A percentile compares a stretch with the other conserved stretches of the same genome.
phyloP scores from a whole-genome alignment of 495 filamentous ascomycete species.

The Penicillium goetzii region DNA sequence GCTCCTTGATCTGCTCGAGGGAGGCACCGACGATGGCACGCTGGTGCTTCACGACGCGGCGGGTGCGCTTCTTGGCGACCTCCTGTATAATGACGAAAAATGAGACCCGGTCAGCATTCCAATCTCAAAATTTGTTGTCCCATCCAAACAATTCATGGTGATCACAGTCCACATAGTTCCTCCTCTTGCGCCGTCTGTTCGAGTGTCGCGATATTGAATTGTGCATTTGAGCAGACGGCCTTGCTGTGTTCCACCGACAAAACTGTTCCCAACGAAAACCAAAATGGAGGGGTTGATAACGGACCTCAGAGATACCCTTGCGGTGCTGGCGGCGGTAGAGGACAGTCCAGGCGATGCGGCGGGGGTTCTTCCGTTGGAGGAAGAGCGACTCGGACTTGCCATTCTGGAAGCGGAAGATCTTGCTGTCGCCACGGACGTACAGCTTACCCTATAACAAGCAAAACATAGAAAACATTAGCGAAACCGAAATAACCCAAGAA shows the following conservation, averaged over 20 bases:
- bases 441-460: slow-evolving; percentile 80
- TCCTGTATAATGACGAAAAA: slow-evolving; percentile 65
- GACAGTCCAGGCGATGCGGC: slow-evolving; percentile 97
- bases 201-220: slow-evolving; percentile 11
- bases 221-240: slow-evolving; percentile 10
- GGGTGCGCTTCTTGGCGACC: slow-evolving; percentile 98
- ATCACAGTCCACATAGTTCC: slow-evolving; percentile 14
- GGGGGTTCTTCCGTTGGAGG: slow-evolving; percentile 99
- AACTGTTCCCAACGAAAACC: slow-evolving; percentile 25
- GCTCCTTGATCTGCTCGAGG: slow-evolving; percentile 99
- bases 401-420: slow-evolving; percentile 99
- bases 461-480: slow-evolving; percentile 40
- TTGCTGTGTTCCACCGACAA: slow-evolving; percentile 18
- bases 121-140: slow-evolving; percentile 11
- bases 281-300: slow-evolving; percentile 42
- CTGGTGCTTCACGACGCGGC: slow-evolving; percentile 97
- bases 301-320: slow-evolving; percentile 99
- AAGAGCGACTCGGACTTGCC: slow-evolving; percentile 99
- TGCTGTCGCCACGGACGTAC: slow-evolving; percentile 99
- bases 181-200: slow-evolving; percentile 27
- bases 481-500: slow-evolving; percentile 7
- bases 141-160: slow-evolving; percentile 12
- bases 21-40: slow-evolving; percentile 98
- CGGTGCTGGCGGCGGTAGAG: slow-evolving; percentile 98
- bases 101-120: slow-evolving; percentile 47